Evolutionary conservation across 345 rosid species (phyloP), one percentile per base, ranked within the genome.

Genomic region (Clarkia xantiana): DNA sequence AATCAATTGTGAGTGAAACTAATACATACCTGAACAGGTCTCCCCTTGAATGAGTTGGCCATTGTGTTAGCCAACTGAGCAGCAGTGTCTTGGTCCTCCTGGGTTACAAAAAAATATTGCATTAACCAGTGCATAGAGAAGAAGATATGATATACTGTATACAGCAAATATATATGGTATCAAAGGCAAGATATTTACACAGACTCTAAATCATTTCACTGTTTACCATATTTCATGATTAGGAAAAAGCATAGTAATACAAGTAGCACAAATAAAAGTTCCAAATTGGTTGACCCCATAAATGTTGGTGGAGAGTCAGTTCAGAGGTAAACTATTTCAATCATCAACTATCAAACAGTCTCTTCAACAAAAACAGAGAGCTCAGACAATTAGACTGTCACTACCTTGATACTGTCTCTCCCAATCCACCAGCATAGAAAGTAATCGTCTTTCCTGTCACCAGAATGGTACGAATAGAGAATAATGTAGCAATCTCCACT

Each of bases 381-480:
- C 4, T 29, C 36, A 29, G 36, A 14, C 41, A n/a, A 2, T 14
- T 13, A 34, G 11, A 25, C 3, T 2, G 11, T 29, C 14, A 18
- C 71, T 81, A 93, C 99, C 96, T 84, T 86, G 55, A 70, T 62
- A 71, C 94, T 80, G 62, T 87, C 74, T 59, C 77, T 78, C 61
- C 99, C 99, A 73, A 84, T 66, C 99, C 99, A 93, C 52, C 76
- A 82, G 73, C 99, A 87, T 41, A 93, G 68, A 62, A 84, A 73
- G 71, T 75, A 82, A 69, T 87, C 95, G 71, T 93, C 99, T 76
- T 87, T 93, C 76, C 95, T 78, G 43, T 93, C 99, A 71, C 94
- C 95, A 0, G 94, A 67, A 66, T 80, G 99, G 66, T 80, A 87
- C 56, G 90, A 67, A 66, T 87, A 87, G 58, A 93, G 94, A 42